Conservation (phyloP, 148 eudicot species). For the Simmondsia chinensis region DNA sequence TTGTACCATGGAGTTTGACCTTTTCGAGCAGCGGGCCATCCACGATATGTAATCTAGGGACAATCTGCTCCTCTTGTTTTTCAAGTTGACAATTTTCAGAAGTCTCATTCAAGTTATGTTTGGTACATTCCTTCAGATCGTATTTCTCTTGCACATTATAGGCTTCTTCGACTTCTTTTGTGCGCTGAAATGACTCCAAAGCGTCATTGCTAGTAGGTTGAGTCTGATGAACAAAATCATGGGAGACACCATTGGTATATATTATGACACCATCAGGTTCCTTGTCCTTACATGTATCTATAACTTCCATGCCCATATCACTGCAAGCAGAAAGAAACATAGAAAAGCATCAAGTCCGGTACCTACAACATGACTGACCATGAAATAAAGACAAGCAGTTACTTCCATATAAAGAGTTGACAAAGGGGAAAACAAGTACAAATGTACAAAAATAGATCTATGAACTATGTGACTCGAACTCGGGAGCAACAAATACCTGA, state of each 20-base stretch:
- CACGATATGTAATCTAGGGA: conserved; percentile 5
- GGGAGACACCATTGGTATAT: conserved; percentile 24
- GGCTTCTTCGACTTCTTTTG: conserved; percentile 12
- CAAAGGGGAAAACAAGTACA: no score
- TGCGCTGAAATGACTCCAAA: conserved; percentile 19
- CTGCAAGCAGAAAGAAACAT: conserved; percentile 30
- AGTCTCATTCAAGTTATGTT: conserved; percentile 17
- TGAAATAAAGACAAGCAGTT: no score
- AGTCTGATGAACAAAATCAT: conserved; percentile 18
- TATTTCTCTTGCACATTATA: conserved; percentile 22
- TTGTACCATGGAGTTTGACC: conserved; percentile 12
- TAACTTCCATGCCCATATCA: conserved; percentile 50
- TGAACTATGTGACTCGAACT: no score
- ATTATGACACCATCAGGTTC: conserved; percentile 45
- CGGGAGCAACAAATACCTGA: no score
- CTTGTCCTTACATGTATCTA: conserved; percentile 46
- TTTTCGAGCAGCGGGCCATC: conserved; percentile 18
- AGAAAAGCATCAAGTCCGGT: no score
- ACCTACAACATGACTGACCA: no score
- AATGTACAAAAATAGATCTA: no score
- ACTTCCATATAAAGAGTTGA: no score
- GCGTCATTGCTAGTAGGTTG: conserved; percentile 18
- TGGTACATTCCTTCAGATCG: conserved; percentile 49
- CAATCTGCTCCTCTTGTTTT: conserved; percentile 16
- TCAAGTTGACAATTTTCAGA: conserved; percentile 26